Evolutionary conservation across 345 rosid genomes (phyloP), one percentile per base, ranked within the genome.

Genomic region (Cardamine resedifolia): DNA sequence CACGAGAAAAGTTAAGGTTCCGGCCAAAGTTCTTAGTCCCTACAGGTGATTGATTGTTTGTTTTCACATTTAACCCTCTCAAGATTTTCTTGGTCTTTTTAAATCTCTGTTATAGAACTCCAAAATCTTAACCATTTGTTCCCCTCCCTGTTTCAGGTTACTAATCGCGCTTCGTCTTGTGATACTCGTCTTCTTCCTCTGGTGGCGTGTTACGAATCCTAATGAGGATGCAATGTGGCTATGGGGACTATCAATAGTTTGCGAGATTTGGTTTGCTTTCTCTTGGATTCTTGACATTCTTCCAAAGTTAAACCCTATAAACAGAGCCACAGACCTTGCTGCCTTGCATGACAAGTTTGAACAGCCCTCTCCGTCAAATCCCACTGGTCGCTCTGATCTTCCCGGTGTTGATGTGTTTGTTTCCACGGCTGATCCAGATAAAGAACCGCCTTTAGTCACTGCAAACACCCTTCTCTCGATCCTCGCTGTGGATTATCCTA

Each of bases 261-360:
- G 98, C 20, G 97, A 94, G 81, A 20, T 84, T 34, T 94, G 98
- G 98, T 94, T 94, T n/a, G 91, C 95, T 10, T 87, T 94, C 69
- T 94, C 97, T 12, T 94, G 96, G 98, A 58, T 94, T 33, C 82
- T 94, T 6, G 97, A 94, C 65, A 76, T 89, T 43, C 86, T 91
- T 11, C 97, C 97, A 0, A 94, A 91, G 81, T 72, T 89, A 62
- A 94, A 94, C 68, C 97, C 96, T 33, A 88, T 94, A 61, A 91
- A 89, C 41, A 74, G 98, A 72, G 83, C 95, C 1, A 87, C 98
- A 0, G 98, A 94, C 52, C 83, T 94, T 2, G 83, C 52, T 27
- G 97, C 96, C 50, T 84, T 91, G 39, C 70, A 33, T 2, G 97
- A 94, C 62, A 91, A 94, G 84, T 94, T 94, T 57, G 95, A 93